Evolutionary conservation across 1,284 basidiomycete genomes (phyloP), one percentile per base, ranked within the genome.

Genomic region (Phlebopus sp.): DNA sequence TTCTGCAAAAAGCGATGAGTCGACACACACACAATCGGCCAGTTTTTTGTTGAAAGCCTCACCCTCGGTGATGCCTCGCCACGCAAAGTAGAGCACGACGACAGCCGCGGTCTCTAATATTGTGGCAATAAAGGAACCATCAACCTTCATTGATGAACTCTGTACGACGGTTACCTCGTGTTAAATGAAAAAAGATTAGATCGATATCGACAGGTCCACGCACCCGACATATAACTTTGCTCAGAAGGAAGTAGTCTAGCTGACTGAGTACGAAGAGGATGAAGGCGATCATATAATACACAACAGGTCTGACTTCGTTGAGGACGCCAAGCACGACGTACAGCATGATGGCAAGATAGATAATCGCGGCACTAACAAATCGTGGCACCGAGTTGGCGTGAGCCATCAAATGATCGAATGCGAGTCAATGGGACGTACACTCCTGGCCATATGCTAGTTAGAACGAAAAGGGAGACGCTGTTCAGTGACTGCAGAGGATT

Each of bases 61-160:
- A 91, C 88, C 83, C 80, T 91, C 89, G 11, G 88, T 91, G 54
- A 91, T 91, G 61, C 83, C 84, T 64, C 75, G 77, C 92, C 92
- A 94, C 19, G 81, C 90, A 14, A 86, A 62, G 65, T 82, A 92
- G 15, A 94, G 55, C 11, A 80, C 71, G n/a, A 74, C 77, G 0
- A 93, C 79, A 0, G 86, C 68, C 0, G 78, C 81, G 0, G 88
- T 88, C 62, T 90, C 88, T 36, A 90, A 70, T 11, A 89, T 48
- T 0, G 90, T 92, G 1, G 88, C 84, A 10, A 94, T 65, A 64
- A 94, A 92, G 2, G 86, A 82, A 9, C 86, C 88, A 64, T 93
- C 92, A 29, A 93, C 67, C 59, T 82, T 86, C 32, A 70, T 65
- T 46, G 75, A 72, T 13, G 86, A 77, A 15, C 78, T 78, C 84